phyloP scores from a whole-genome alignment of 345 rosid species.

The Psidium friedrichsthalianum region DNA sequence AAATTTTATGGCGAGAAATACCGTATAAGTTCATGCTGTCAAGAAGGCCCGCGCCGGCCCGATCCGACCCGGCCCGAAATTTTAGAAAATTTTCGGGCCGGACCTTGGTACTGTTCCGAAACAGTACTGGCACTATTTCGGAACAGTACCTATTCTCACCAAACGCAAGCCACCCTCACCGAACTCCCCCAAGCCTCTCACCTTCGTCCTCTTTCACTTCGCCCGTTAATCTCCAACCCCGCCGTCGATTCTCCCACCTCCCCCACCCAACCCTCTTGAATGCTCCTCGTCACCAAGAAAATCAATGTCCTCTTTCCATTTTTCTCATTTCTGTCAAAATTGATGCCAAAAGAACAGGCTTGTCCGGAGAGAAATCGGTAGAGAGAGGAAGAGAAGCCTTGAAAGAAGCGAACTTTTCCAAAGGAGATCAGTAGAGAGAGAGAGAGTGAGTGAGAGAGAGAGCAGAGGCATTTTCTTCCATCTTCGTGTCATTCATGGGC shows the following conservation, averaged over 20 bases:
- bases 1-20: background rate
- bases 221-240: no score
- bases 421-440: background rate
- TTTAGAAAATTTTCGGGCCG: no score
- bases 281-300: background rate
- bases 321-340: background rate
- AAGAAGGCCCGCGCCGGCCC: no score
- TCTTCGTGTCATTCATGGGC: slow-evolving; percentile 7
- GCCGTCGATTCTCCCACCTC: no score
- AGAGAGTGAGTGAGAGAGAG: no score
- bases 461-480: background rate
- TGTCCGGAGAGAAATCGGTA: background rate
- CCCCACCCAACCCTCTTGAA: background rate
- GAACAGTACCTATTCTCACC: no score
- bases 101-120: no score
- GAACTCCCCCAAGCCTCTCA: no score
- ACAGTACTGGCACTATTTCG: no score
- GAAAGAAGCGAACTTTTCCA: background rate
- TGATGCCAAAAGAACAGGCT: background rate
- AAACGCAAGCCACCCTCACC: no score
- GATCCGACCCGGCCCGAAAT: no score
- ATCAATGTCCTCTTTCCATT: background rate
- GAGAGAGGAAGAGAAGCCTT: background rate
- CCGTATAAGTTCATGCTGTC: background rate
- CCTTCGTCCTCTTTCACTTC: no score